phyloP scores from a whole-genome alignment of 805 yeast genomes.

The Torulaspora indica region DNA sequence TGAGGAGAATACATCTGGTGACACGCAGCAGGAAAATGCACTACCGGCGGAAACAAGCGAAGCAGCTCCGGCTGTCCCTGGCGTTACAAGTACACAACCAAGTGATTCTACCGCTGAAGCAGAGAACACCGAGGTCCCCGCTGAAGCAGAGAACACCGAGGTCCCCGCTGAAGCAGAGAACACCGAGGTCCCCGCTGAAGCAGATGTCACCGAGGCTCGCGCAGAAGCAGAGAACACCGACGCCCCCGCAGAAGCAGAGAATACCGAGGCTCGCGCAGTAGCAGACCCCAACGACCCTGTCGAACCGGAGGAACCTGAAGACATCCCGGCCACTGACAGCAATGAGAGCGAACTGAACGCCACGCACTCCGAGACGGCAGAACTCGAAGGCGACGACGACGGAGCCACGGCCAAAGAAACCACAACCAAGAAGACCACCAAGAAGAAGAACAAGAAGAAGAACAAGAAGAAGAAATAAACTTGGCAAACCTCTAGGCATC shows the following conservation, averaged over 20 bases:
- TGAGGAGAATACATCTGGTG: conserved; percentile 1
- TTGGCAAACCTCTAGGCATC: conserved; percentile 1
- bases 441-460: conserved; percentile 28
- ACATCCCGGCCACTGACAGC: conserved; percentile 12
- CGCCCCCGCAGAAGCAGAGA: conserved; percentile 7
- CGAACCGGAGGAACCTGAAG: conserved; percentile 2
- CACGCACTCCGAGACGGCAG: not conserved
- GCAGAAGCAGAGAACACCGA: conserved; percentile 9
- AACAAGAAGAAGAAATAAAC: conserved; percentile 35
- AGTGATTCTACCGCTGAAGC: too few species aligned
- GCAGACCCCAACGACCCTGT: conserved; percentile 8
- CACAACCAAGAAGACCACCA: conserved; percentile 1
- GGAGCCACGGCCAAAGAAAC: conserved; percentile 5
- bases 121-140: conserved; percentile 8
- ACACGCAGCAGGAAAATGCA: conserved; percentile 4
- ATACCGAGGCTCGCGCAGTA: conserved; percentile 9
- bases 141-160: conserved; percentile 9
- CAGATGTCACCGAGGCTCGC: conserved; percentile 14
- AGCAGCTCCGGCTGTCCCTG: not conserved
- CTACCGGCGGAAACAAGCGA: not conserved
- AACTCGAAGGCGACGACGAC: too few species aligned
- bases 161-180: conserved; percentile 6
- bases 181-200: conserved; percentile 8
- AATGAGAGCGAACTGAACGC: conserved; percentile 12
- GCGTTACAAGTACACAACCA: not conserved